Evolutionary conservation across 129 eudicot species (phyloP), one percentile per base, ranked within the genome.

Genomic region (Deinandra increscens): DNA sequence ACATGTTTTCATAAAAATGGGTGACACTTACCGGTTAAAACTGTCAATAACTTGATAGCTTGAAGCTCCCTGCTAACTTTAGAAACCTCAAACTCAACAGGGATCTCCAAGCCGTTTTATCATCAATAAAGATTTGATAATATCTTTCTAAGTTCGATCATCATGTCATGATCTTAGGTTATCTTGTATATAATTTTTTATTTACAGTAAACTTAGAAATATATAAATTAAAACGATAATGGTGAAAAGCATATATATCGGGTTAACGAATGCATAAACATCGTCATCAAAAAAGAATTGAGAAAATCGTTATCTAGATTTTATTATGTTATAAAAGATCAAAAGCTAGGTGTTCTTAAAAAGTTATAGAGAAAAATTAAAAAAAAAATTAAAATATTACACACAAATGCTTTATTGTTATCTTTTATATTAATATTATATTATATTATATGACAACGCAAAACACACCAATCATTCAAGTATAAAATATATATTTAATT

Each of bases 351-450:
- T 18, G 66, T 66, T 42, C 26, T 41, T 74, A 44, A 64, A 26
- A 64, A 66, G 72, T 65, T 65, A 74, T 56, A 39, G 73, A 59
- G 69, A 75, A 66, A 73, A 75, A 66, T n/a, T n/a, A 73, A 75
- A 71, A 67, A 50, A 36, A 36, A 36, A 36, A 36, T 36, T 36
- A 73, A 75, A 64, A 59, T 58, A 45, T 55, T 33, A 61, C 19
- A 72, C 10, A 43, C 29, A 60, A 60, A 23, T 23, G 49, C 68
- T 72, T 60, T 60, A 13, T 17, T 20, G 38, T 53, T 56, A 60
- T 31, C 76, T 60, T 72, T 72, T 31, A 58, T 46, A 17, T 10
- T 34, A 58, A 42, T 61, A 60, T 44, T 33, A 60, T 15, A 59
- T 34, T 42, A 42, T 61, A 60, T 44, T 33, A 60, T 15, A 59